Percentiles rank a stretch among this genome's conserved stretches.
phyloP scores from a whole-genome alignment of 148 eudicot species.

The Gaultheria prostrata region DNA sequence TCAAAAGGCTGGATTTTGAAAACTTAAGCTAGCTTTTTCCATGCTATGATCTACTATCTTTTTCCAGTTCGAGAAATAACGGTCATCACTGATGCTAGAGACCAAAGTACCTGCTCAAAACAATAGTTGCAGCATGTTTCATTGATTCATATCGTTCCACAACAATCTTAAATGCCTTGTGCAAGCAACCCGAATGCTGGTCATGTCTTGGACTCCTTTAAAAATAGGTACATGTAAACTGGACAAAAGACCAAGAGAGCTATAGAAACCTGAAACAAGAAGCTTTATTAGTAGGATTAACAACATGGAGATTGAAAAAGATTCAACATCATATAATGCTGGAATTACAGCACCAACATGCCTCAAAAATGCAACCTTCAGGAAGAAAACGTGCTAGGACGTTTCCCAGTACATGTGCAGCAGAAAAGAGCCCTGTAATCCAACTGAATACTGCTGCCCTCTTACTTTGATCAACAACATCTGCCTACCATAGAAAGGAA shows the following conservation, averaged over 20 bases:
- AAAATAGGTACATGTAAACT: constrained; percentile 59
- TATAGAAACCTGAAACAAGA: constrained; percentile 63
- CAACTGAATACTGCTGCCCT: constrained; percentile 83
- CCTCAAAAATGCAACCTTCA: constrained; percentile 68
- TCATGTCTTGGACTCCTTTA: constrained; percentile 48
- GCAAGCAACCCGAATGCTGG: constrained; percentile 26
- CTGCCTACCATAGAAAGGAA: constrained; percentile 50
- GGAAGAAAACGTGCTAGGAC: constrained; percentile 83
- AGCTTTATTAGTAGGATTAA: not conserved
- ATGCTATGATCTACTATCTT: too few species aligned
- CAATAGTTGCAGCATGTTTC: constrained; percentile 61
- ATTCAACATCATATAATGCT: not conserved
- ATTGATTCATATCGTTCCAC: constrained; percentile 57
- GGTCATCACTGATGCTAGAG: too few species aligned
- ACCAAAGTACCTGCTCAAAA: constrained; percentile 51
- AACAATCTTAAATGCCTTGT: constrained; percentile 40
- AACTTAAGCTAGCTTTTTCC: too few species aligned
- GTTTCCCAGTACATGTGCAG: constrained; percentile 79
- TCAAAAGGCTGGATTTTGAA: too few species aligned
- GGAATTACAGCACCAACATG: constrained; percentile 25
- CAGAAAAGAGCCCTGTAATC: constrained; percentile 83
- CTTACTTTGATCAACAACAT: constrained; percentile 59
- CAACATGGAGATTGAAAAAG: not conserved
- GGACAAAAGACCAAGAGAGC: constrained; percentile 69
- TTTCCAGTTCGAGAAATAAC: too few species aligned